Evolutionary conservation across 257 asterid species (phyloP).

Genomic region (Salvia rosmarinus): DNA sequence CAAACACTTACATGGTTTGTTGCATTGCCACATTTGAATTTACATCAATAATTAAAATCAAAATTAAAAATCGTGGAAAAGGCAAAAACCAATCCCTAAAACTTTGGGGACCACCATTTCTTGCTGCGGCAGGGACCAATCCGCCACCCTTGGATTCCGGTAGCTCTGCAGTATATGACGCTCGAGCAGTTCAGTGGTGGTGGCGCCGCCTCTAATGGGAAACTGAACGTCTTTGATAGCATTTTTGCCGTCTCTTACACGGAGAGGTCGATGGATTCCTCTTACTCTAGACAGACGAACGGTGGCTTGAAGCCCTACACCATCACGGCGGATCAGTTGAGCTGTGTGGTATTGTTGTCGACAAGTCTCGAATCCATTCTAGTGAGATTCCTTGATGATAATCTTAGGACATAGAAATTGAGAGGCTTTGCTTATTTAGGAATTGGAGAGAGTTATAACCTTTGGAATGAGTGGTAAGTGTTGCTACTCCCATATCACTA

Average conservation of each 20-base stretch:
- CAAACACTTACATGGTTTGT: too few species aligned
- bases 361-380: conserved; percentile 93
- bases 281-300: conserved; percentile 56
- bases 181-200: conserved; percentile 62
- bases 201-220: conserved; percentile 49
- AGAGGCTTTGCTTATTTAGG: conserved; percentile 25
- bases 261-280: conserved; percentile 58
- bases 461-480: conserved; percentile 48
- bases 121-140: conserved; percentile 63
- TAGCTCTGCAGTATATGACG: conserved; percentile 57
- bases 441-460: conserved; percentile 36
- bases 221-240: conserved; percentile 89
- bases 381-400: conserved; percentile 76
- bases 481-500: conserved; percentile 62
- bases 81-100: too few species aligned
- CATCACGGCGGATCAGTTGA: conserved; percentile 87
- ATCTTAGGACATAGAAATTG: conserved; percentile 83
- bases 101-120: conserved; percentile 51
- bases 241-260: conserved; percentile 79
- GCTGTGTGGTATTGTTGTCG: conserved; percentile 73
- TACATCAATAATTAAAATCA: too few species aligned
- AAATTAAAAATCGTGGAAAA: too few species aligned
- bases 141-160: conserved; percentile 48
- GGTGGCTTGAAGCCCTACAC: conserved; percentile 70
- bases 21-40: too few species aligned